Evolutionary conservation across 495 filamentous ascomycete genomes (phyloP).

Genomic region (Lichina pygmaea): DNA sequence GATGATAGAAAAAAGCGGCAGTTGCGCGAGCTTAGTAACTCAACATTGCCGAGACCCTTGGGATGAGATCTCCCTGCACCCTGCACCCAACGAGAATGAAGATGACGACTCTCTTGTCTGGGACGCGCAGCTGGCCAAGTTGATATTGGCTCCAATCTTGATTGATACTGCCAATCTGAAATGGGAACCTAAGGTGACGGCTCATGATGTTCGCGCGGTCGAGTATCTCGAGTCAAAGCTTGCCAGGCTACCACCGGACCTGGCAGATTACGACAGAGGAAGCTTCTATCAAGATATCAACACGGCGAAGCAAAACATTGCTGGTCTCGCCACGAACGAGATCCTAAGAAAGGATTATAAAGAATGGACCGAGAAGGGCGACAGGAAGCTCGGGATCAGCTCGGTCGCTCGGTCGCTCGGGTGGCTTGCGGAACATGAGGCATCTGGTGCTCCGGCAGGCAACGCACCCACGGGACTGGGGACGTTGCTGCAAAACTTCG

Average conservation of each 20-base stretch:
- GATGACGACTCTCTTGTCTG: conserved; percentile 7
- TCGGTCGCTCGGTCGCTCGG: conserved; percentile 39
- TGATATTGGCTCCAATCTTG: conserved; percentile 59
- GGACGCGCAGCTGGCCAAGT: conserved; percentile 36
- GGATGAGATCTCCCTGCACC: conserved; percentile 10
- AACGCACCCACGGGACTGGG: background rate
- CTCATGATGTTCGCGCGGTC: conserved; percentile 35
- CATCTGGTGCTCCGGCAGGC: conserved; percentile 9
- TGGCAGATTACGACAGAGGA: conserved; percentile 22
- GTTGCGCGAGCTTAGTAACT: conserved; percentile 56
- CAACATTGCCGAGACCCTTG: conserved; percentile 30
- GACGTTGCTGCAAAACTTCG: conserved; percentile 17
- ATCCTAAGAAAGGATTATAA: conserved; percentile 83
- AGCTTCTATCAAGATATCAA: conserved; percentile 35
- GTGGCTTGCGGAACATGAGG: conserved; percentile 28
- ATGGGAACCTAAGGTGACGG: conserved; percentile 43
- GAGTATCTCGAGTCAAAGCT: conserved; percentile 32
- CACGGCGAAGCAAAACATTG: conserved; percentile 44
- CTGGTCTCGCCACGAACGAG: conserved; percentile 36
- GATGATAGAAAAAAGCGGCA: conserved; percentile 38
- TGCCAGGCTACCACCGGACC: conserved; percentile 10
- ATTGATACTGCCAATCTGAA: conserved; percentile 64
- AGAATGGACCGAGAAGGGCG: conserved; percentile 37
- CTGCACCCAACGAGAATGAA: background rate
- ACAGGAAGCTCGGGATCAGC: conserved; percentile 41